Evolutionary conservation across 2,329 filamentous ascomycete genomes (phyloP).

Genomic region (Monosporascus sp.): DNA sequence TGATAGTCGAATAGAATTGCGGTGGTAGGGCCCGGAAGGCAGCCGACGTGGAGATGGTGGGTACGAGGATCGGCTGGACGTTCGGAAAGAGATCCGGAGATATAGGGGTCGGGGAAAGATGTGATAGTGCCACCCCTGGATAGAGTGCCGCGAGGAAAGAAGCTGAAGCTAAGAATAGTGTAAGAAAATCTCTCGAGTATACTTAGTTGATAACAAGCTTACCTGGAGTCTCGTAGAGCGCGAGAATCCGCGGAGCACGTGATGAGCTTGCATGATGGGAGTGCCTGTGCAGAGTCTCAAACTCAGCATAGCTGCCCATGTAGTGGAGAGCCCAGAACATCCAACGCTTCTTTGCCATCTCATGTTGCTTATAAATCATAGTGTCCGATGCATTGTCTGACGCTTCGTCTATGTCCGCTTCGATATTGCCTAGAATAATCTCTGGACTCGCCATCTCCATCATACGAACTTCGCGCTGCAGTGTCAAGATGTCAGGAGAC

Average conservation of each 20-base stretch:
- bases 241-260: constrained; percentile 34
- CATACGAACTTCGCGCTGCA: constrained; percentile 49
- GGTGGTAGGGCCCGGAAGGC: constrained; percentile 32
- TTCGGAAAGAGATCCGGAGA: constrained; percentile 35
- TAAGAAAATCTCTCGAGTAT: constrained; percentile 23
- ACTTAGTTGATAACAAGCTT: constrained; percentile 12
- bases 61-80: constrained; percentile 26
- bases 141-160: constrained; percentile 45
- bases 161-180: constrained; percentile 37
- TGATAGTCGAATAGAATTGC: constrained; percentile 43
- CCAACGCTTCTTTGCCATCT: constrained; percentile 56
- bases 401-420: constrained; percentile 42
- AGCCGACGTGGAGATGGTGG: constrained; percentile 25
- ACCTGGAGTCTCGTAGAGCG: constrained; percentile 50
- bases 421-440: constrained; percentile 50
- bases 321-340: constrained; percentile 53
- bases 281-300: constrained; percentile 7
- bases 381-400: constrained; percentile 40
- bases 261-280: constrained; percentile 11
- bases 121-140: constrained; percentile 35
- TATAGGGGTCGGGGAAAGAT: constrained; percentile 41
- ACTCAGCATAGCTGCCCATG: constrained; percentile 33
- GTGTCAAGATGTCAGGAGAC: constrained; percentile 28
- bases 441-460: constrained; percentile 51
- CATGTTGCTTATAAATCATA: constrained; percentile 44